phyloP scores from a whole-genome alignment of 1,139 yeast genomes.

The Suhomyces taliae region DNA sequence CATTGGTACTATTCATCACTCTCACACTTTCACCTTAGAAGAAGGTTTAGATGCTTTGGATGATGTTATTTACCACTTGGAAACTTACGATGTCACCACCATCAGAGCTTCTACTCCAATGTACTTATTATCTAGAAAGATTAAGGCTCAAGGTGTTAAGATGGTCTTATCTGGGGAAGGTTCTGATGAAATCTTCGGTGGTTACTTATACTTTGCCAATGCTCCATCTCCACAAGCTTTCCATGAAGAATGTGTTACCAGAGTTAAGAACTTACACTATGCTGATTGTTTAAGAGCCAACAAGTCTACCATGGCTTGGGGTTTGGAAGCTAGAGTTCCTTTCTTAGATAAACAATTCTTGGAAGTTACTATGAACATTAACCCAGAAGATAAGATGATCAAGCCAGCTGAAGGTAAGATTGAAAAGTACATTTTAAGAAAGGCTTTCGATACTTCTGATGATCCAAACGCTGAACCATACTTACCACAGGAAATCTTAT shows the following conservation, averaged over 20 bases:
- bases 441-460: constrained; percentile 90
- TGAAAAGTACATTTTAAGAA: constrained; percentile 93
- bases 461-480: constrained; percentile 73
- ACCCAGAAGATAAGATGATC: constrained; percentile 89
- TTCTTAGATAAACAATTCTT: constrained; percentile 93
- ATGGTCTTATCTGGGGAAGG: constrained; percentile 99
- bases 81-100: constrained; percentile 97
- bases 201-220: constrained; percentile 93
- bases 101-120: constrained; percentile 99
- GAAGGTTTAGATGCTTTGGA: constrained; percentile 95
- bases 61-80: constrained; percentile 93
- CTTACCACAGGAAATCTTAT: constrained; percentile 91
- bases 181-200: constrained; percentile 98
- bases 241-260: constrained; percentile 91
- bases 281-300: constrained; percentile 98
- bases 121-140: constrained; percentile 93
- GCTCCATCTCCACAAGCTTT: constrained; percentile 92
- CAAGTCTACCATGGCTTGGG: constrained; percentile 99
- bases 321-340: constrained; percentile 99
- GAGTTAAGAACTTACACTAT: constrained; percentile 95
- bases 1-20: constrained; percentile 96
- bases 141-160: constrained; percentile 99
- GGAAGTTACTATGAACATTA: constrained; percentile 90
- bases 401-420: constrained; percentile 66
- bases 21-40: constrained; percentile 92